Conservation (phyloP, 768 basidiomycete genomes). For the Trametes coccinea region DNA sequence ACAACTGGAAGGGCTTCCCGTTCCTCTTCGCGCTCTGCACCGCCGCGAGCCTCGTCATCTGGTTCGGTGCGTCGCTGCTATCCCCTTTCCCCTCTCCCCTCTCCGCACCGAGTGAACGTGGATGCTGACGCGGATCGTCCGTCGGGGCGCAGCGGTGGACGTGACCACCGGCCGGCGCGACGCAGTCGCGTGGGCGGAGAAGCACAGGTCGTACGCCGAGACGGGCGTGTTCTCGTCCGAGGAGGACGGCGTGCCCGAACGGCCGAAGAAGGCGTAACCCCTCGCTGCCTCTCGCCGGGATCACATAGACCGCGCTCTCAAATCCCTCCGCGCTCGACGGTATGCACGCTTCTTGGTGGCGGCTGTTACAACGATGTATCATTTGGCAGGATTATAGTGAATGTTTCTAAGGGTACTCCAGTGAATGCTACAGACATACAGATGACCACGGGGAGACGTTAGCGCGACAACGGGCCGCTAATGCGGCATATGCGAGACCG, state of each 20-base stretch:
- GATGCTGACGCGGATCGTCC: not conserved
- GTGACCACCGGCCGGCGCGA: conserved; percentile 39
- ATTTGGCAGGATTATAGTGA: too few species aligned
- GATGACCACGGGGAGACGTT: too few species aligned
- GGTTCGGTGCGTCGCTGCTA: conserved; percentile 51
- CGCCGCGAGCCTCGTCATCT: conserved; percentile 69
- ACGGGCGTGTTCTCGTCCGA: conserved; percentile 26
- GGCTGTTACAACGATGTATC: too few species aligned
- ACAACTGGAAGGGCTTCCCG: conserved; percentile 84
- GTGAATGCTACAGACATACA: too few species aligned
- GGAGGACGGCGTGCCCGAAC: conserved; percentile 20
- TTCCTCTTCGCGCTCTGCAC: conserved; percentile 77
- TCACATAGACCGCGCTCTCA: too few species aligned
- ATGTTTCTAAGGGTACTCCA: too few species aligned
- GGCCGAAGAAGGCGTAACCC: conserved; percentile 6
- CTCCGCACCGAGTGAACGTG: not conserved
- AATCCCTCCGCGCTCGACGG: too few species aligned
- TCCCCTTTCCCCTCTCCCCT: too few species aligned
- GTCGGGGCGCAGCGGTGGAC: conserved; percentile 32
- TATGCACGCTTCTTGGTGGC: too few species aligned
- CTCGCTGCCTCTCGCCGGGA: too few species aligned
- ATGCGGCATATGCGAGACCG: too few species aligned
- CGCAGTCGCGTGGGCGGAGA: conserved; percentile 41
- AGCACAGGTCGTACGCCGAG: conserved; percentile 28
- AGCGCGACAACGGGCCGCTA: too few species aligned